phyloP scores from a whole-genome alignment of 1,139 yeast species.

The Candida sp. region DNA sequence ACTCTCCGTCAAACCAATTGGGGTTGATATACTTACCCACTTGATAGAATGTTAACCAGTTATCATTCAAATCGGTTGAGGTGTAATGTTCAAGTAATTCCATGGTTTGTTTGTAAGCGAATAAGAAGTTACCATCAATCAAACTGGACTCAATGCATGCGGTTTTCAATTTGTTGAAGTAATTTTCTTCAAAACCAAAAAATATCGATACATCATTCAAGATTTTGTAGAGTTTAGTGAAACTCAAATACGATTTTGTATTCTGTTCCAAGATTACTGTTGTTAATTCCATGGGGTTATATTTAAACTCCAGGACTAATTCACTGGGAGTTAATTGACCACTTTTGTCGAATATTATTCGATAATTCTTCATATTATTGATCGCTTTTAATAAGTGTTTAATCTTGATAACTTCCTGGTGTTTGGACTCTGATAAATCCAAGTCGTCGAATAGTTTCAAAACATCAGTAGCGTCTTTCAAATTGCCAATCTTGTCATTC shows the following conservation, averaged over 20 bases:
- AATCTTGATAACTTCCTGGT: constrained; percentile 16
- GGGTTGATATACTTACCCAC: constrained; percentile 55
- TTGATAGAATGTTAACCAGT: constrained; percentile 64
- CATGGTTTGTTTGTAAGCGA: constrained; percentile 41
- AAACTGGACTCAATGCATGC: constrained; percentile 60
- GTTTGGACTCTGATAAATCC: constrained; percentile 10
- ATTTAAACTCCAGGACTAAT: constrained; percentile 19
- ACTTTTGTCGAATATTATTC: constrained; percentile 29
- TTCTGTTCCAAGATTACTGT: constrained; percentile 52
- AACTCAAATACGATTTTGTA: constrained; percentile 49
- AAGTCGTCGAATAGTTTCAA: constrained; percentile 28
- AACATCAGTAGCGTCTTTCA: constrained; percentile 40
- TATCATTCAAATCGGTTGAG: constrained; percentile 14
- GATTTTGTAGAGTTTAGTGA: constrained; percentile 39
- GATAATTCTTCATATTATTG: constrained; percentile 30
- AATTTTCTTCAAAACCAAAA: constrained; percentile 11
- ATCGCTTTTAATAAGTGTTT: constrained; percentile 30
- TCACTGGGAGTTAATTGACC: constrained; percentile 26
- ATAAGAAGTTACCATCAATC: constrained; percentile 50
- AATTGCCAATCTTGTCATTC: constrained; percentile 44
- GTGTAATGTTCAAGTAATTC: constrained; percentile 23
- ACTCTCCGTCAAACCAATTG: constrained; percentile 35
- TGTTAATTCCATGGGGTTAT: constrained; percentile 25
- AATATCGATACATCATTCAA: constrained; percentile 32
- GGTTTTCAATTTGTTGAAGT: constrained; percentile 36